Base-by-base conservation (phyloP, 2,329 filamentous ascomycete genomes). In the Fusarium denticulatum region DNA sequence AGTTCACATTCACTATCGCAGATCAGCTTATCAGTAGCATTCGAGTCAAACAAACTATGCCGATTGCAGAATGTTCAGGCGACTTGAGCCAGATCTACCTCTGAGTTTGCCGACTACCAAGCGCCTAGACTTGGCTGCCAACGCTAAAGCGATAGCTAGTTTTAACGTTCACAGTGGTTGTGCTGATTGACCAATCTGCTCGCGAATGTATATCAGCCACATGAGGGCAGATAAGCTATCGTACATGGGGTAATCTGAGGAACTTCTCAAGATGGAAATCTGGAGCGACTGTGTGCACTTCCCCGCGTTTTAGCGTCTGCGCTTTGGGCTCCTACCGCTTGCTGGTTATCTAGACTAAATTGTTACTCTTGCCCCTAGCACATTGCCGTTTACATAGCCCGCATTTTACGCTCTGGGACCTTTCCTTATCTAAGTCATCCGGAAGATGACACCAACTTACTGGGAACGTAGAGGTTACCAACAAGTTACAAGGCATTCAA, bases 221-320 rank as follows among this genome's bases (percentile, higher is more conserved):
- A 34, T 0, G 1, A 18, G 16, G 28, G 15, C 7, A 45, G 59
- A 56, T 61, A 56, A 45, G 32, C 39, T 24, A 55, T n/a, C 12
- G 5, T 55, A 22, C 18, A 8, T 2, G 47, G 30, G 47, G 28
- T 20, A 43, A 37, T 34, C 28, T 15, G 49, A 30, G 1, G 3
- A 1, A 45, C 16, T 8, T 39, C 32, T 39, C 50, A 58, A 36
- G 18, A 14, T 15, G 52, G 60, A 63, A 63, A 16, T 12, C 22
- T 47, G 30, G 42, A 63, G 52, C 42, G 60, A 58, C 34, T 37
- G 36, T 36, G 52, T 18, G 8, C 26, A 28, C 4, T 63, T 63
- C 52, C 52, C 60, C 52, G 60, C 32, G 11, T 58, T 57, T 50
- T 60, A 60, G 46, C 37, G 37, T 53, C 37, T 53, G 7, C 24